Base-by-base conservation (phyloP, 129 eudicot genomes). In the Arctium lappa region DNA sequence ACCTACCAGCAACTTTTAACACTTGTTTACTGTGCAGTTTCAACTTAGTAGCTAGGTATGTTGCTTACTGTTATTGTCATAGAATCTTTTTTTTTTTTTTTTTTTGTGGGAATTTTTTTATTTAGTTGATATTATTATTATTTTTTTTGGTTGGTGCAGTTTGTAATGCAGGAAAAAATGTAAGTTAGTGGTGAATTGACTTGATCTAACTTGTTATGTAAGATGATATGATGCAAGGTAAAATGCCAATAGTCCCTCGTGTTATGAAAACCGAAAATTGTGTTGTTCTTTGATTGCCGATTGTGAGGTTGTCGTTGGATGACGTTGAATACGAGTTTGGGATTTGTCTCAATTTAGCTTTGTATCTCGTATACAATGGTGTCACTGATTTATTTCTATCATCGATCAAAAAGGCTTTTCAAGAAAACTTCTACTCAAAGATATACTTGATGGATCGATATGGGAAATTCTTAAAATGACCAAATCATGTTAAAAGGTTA, bases 191-290 rank as follows among this genome's bases (percentile, higher is more conserved):
- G 85, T 56, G 78, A 77, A 46, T 12, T 74, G 80, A 81, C 74
- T 83, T 82, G 85, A 71, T 85, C 84, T 83, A 86, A 80, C 91
- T 79, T 76, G 85, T 79, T 85, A 69, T 68, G 80, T 73, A 72
- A 80, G 81, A 79, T 78, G 62, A n/a, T 66, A 69, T 85, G 86
- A 69, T 85, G 86, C 77, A 86, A 84, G 81, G 63, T 85, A 74
- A 85, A 22, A 79, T 77, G 76, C 76, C 31, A 37, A 56, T 56
- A 72, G 63, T 73, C 53, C 13, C 69, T 33, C 16, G 6, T 74
- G 50, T 65, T 40, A 12, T 42, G 50, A 50, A 40, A 50, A 50
- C 63, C 63, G 63, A 13, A 50, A 50, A 13, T 50, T 50, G 18
- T 13, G 62, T 13, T 50, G 62, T 50, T 50, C 3, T 50, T 50